Percentiles rank a stretch among this genome's conserved stretches.
Conservation (phyloP, 345 rosid species). For the Eucalyptus urophylla region DNA sequence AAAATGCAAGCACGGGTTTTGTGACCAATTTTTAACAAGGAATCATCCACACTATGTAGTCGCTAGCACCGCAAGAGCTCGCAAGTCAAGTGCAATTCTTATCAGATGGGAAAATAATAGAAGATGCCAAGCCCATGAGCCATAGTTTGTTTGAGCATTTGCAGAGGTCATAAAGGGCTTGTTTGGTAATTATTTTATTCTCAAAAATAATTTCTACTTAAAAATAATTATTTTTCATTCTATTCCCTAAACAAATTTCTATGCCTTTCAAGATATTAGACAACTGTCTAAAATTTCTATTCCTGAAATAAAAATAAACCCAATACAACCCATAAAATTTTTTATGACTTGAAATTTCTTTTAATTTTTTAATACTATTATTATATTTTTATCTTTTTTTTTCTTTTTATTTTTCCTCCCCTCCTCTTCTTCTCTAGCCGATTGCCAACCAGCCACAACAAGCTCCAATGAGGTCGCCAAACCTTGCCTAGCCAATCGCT, state of each 20-base stretch:
- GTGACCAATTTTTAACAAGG: neutral
- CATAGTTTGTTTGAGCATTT: neutral
- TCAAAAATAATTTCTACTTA: fast-evolving
- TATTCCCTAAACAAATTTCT: fast-evolving
- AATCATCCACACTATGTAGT: neutral
- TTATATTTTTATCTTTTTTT: too few relatives aligned
- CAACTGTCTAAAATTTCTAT: fast-evolving
- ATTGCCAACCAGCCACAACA: fast-evolving
- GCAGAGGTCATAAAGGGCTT: fast-evolving
- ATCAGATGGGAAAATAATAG: neutral
- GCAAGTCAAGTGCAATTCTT: neutral
- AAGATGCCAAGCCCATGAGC: fast-evolving
- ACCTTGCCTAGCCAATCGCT: too few relatives aligned
- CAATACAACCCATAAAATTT: fast-evolving
- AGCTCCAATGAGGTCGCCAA: fast-evolving
- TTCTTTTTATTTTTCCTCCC: too few relatives aligned
- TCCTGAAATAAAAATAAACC: fast-evolving
- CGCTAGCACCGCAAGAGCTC: fast-evolving
- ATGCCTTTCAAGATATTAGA: fast-evolving
- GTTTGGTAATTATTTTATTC: fast-evolving
- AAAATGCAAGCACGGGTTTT: neutral
- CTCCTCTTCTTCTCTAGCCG: fast-evolving
- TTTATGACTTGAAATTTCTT: too few relatives aligned
- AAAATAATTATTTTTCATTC: fast-evolving
- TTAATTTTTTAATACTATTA: too few relatives aligned